phyloP scores from a whole-genome alignment of 2,329 filamentous ascomycete species.

The Cladosporium velox region DNA sequence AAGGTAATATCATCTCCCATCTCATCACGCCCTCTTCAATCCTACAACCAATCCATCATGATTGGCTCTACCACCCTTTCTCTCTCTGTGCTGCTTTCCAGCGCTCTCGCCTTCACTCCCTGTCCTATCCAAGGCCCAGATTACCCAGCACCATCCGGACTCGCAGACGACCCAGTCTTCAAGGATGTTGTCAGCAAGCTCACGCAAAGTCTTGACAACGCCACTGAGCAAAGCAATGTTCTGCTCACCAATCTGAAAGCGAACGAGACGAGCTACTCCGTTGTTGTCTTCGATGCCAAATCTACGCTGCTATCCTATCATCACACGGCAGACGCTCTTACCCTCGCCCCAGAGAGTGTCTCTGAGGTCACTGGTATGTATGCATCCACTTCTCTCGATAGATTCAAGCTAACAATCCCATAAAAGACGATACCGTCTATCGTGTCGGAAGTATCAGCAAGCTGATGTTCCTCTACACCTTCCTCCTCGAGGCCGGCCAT shows the following conservation, averaged over 20 bases:
- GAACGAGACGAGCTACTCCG: slow-evolving; percentile 22
- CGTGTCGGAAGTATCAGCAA: slow-evolving; percentile 25
- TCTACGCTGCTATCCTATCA: slow-evolving; percentile 27
- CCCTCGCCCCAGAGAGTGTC: slow-evolving; percentile 22
- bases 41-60: not conserved
- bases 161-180: slow-evolving; percentile 21
- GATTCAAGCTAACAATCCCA: not conserved
- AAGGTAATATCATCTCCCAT: not conserved
- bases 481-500: slow-evolving; percentile 45
- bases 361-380: slow-evolving; percentile 23
- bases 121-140: slow-evolving; percentile 30
- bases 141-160: slow-evolving; percentile 24
- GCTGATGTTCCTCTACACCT: slow-evolving; percentile 39
- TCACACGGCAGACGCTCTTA: slow-evolving; percentile 21
- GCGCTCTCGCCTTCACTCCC: slow-evolving; percentile 9
- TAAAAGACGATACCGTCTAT: slow-evolving; percentile 22
- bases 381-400: too few species aligned
- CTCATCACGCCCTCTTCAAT: not conserved
- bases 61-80: not conserved
- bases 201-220: slow-evolving; percentile 21
- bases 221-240: slow-evolving; percentile 22
- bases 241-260: slow-evolving; percentile 6
- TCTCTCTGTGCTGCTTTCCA: not conserved
- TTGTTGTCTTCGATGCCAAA: slow-evolving; percentile 21
- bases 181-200: slow-evolving; percentile 26